Evolutionary conservation across 23 red algal species (phyloP).

Genomic region (Gracilariopsis chorda): DNA sequence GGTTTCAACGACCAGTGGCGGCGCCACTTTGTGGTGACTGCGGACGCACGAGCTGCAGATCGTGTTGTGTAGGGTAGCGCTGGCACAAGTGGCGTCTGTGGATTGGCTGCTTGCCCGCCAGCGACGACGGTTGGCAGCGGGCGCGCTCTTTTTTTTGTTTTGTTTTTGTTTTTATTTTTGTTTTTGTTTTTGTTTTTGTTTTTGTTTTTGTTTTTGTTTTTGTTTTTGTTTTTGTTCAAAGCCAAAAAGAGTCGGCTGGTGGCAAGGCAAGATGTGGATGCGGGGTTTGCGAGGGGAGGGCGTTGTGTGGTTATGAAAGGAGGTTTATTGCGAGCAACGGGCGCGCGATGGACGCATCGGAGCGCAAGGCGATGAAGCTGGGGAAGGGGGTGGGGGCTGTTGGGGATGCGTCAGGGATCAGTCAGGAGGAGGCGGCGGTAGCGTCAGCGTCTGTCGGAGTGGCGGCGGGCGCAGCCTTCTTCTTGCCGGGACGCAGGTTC

Average conservation of each 20-base stretch:
- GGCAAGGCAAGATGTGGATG: too few relatives aligned
- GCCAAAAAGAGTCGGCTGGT: too few relatives aligned
- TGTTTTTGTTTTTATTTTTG: too few relatives aligned
- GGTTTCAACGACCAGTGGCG: background rate
- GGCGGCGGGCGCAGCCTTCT: background rate
- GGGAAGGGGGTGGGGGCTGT: background rate
- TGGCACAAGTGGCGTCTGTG: background rate
- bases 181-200: too few relatives aligned
- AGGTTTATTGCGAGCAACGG: too few relatives aligned
- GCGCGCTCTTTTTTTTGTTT: too few relatives aligned
- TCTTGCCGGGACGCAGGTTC: slow-evolving; percentile 40
- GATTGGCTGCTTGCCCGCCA: too few relatives aligned
- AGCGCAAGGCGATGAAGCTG: background rate
- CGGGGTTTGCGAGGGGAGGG: background rate
- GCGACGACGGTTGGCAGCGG: too few relatives aligned
- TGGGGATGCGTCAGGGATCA: background rate
- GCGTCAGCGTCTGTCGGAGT: background rate
- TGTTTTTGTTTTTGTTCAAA: too few relatives aligned
- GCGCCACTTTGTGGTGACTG: background rate
- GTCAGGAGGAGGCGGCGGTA: background rate
- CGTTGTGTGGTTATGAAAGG: background rate
- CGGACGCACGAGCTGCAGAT: background rate
- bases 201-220: too few relatives aligned
- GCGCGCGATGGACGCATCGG: background rate
- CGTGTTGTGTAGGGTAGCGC: background rate